Base-by-base conservation (phyloP, 2,329 filamentous ascomycete species). In the Orbilia quercus region DNA sequence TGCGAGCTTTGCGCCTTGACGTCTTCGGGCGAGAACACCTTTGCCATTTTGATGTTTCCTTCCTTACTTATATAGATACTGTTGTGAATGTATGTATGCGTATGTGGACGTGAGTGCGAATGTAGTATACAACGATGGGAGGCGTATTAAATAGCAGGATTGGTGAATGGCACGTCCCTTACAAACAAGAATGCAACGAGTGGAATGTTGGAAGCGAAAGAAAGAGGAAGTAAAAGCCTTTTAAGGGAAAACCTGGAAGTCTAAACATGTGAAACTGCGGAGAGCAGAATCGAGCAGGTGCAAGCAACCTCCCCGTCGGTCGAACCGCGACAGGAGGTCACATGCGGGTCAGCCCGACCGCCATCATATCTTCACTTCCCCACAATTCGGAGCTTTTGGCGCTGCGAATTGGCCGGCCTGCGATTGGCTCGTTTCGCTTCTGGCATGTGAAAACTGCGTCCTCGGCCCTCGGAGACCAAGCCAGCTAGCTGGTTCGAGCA, bases 1-100 rank as follows among this genome's bases (percentile, higher is more conserved):
- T 89, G 82, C 83, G 94, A 96, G 85, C 92, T 96, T 82, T 98
- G 93, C 82, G 90, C 88, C 80, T 93, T 89, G 75, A 99, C 94
- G 80, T 97, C 93, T 83, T 86, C 86, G 76, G 88, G 85, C 62
- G 89, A 90, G 81, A 96, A 97, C 28, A 87, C 90, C 83, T 95
- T 91, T 55, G 93, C 90, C 95, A 99, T 99, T 78, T 69, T 85
- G 78, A 31, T 47, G 28, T 63, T n/a, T n/a, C n/a, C n/a, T n/a
- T n/a, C n/a, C n/a, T n/a, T n/a, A n/a, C n/a, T n/a, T n/a, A n/a
- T n/a, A n/a, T n/a, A n/a, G n/a, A n/a, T n/a, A n/a, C n/a, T n/a
- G n/a, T n/a, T n/a, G n/a, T n/a, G n/a, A n/a, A n/a, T n/a, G n/a
- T n/a, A n/a, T n/a, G n/a, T n/a, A n/a, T n/a, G n/a, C n/a, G n/a